A percentile compares a stretch with the other conserved stretches of the same genome.
Evolutionary conservation across 768 basidiomycete genomes (phyloP).

Genomic region (Suillus ampliporus): DNA sequence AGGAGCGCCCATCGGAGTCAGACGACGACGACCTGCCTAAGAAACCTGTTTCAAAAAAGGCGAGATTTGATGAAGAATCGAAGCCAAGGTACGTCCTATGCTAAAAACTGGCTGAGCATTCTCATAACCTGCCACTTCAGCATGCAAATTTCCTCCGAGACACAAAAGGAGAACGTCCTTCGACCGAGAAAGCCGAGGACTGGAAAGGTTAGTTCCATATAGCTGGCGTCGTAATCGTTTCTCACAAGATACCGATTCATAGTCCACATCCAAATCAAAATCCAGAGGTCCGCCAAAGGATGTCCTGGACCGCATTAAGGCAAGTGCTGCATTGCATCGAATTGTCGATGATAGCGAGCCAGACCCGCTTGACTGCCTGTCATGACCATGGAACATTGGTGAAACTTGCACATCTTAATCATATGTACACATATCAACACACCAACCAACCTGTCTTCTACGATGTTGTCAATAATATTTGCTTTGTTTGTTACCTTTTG

Average conservation of each 20-base stretch:
- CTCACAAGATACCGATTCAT: slow-evolving; percentile 1
- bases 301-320: slow-evolving; percentile 44
- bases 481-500: slow-evolving; percentile 9
- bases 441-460: neutral
- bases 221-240: neutral
- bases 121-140: neutral
- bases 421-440: slow-evolving; percentile 9
- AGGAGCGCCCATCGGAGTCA: slow-evolving; percentile 5
- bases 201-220: slow-evolving; percentile 6
- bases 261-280: slow-evolving; percentile 18
- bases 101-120: neutral
- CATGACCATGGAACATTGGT: slow-evolving; percentile 29
- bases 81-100: neutral
- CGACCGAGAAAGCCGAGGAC: slow-evolving; percentile 10
- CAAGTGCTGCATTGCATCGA: slow-evolving; percentile 29
- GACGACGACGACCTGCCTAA: slow-evolving; percentile 27
- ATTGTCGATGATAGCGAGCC: slow-evolving; percentile 43
- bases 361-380: slow-evolving; percentile 53
- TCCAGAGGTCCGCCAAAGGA: slow-evolving; percentile 45
- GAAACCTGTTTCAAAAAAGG: slow-evolving; percentile 20
- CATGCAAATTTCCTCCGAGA: slow-evolving; percentile 26
- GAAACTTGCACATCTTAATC: neutral
- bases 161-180: slow-evolving; percentile 42
- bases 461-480: slow-evolving; percentile 1
- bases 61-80: slow-evolving; percentile 4